These are phyloP conservation scores for Diaporthe nobilis DNA, from an alignment of 2,329 filamentous ascomycete species.

Conservation along the genomic window DNA sequence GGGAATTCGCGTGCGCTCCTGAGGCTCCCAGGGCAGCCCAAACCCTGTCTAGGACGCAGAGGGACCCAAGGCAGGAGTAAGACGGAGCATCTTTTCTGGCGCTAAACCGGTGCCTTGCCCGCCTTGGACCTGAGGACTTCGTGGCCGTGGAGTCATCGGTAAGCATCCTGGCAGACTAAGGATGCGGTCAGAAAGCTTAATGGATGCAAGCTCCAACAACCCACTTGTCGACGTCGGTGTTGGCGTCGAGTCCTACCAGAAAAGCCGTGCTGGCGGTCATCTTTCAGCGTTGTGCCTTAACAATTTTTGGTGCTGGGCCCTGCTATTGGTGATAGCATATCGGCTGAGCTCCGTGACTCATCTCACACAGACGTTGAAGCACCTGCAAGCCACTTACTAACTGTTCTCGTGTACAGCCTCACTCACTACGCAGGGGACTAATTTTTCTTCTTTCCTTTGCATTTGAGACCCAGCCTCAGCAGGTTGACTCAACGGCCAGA, in stretches of 20 bases:
- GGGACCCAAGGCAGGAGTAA: constrained; percentile 28
- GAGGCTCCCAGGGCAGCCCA: background rate
- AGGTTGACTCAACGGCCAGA: constrained; percentile 3
- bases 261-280: background rate
- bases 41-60: constrained; percentile 13
- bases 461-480: background rate
- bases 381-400: constrained; percentile 1
- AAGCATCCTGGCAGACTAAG: background rate
- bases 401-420: background rate
- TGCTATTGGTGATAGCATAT: background rate
- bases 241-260: background rate
- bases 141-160: constrained; percentile 22
- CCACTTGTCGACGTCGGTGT: background rate
- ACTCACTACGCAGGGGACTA: background rate
- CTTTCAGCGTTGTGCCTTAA: background rate
- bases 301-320: background rate
- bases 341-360: constrained; percentile 7
- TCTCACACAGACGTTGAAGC: background rate
- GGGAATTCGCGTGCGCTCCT: background rate
- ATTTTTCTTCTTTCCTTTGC: background rate
- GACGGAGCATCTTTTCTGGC: constrained; percentile 30
- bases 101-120: background rate
- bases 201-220: constrained; percentile 4
- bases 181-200: constrained; percentile 30
- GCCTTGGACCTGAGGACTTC: constrained; percentile 9